Base-by-base conservation (phyloP, 2,329 filamentous ascomycete genomes). In the Aphanoascus verrucosus region DNA sequence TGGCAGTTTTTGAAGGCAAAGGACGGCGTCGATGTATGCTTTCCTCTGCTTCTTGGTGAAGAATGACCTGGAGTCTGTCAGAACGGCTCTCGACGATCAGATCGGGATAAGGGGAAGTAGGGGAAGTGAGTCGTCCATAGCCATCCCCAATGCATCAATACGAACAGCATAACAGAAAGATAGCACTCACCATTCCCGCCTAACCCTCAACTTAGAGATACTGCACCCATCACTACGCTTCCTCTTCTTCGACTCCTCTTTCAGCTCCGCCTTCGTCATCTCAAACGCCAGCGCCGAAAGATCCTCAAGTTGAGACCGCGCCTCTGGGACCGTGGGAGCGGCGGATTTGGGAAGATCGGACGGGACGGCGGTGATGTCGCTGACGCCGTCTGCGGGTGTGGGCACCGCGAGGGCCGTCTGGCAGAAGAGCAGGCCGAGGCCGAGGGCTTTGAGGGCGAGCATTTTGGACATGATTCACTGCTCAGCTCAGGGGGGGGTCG, bases 11-110 rank as follows among this genome's bases (percentile, higher is more conserved):
- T 52, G 56, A 2, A 59, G 54, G 40, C 57, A 59, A 20, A 50
- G 45, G 17, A 59, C 57, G 19, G 57, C 57, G 28, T 51, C 35
- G 31, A 56, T 56, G 34, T 58, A 58, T 5, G n/a, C 32, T 8
- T 19, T 37, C 9, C 32, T 37, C 45, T 48, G 32, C 32, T 12
- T 46, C 41, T 6, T 14, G 12, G 45, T 37, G n/a, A 48, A 38
- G 11, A 32, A 20, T 4, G 32, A 37, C 45, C 45, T 48, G 5
- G 41, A 19, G 9, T 9, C 20, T 32, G 42, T 45, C 17, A 31
- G 23, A 14, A 40, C 12, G 12, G 12, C 37, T 40, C 12, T 40
- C 37, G 23, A 28, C 23, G 7, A 28, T 28, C 40, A n/a, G 35
- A 38, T 38, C 3, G 35, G n/a, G 35, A 12, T 14, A 38, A 12